Conservation (phyloP, 179 eudicot species). For the Gypsophila paniculata region DNA sequence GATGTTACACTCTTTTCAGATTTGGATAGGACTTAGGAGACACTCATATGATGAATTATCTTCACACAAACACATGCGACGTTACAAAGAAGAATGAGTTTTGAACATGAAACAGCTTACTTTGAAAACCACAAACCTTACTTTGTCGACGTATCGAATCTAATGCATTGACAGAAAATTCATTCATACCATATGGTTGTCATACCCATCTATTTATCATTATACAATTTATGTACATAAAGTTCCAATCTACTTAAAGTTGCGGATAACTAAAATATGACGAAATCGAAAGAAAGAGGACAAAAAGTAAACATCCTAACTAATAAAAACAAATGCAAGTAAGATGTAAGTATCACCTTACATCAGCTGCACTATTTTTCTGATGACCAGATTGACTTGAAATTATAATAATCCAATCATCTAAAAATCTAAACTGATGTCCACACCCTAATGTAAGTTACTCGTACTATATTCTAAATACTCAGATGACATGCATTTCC, state of each 20-base stretch:
- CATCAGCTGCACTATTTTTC: not conserved
- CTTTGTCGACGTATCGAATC: not conserved
- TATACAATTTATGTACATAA: not conserved
- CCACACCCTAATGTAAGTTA: not conserved
- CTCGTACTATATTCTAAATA: not conserved
- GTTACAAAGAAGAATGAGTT: too few relatives aligned
- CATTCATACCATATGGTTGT: not conserved
- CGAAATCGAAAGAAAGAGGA: not conserved
- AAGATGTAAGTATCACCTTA: slow-evolving; percentile 11
- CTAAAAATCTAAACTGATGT: not conserved
- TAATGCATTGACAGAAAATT: not conserved
- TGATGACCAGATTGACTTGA: slow-evolving; percentile 4
- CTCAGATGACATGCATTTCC: slow-evolving; percentile 11
- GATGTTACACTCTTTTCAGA: too few relatives aligned
- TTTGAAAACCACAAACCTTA: too few relatives aligned
- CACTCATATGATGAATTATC: too few relatives aligned
- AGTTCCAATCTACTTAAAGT: not conserved
- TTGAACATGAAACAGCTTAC: too few relatives aligned
- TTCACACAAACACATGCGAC: not conserved
- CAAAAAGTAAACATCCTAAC: slow-evolving; percentile 2
- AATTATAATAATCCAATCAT: not conserved
- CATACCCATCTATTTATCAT: not conserved
- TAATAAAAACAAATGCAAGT: not conserved
- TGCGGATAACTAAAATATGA: not conserved
- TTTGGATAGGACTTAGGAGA: too few relatives aligned